Evolutionary conservation across 176 grass and related monocot species (phyloP).

Genomic region (Areca catechu): DNA sequence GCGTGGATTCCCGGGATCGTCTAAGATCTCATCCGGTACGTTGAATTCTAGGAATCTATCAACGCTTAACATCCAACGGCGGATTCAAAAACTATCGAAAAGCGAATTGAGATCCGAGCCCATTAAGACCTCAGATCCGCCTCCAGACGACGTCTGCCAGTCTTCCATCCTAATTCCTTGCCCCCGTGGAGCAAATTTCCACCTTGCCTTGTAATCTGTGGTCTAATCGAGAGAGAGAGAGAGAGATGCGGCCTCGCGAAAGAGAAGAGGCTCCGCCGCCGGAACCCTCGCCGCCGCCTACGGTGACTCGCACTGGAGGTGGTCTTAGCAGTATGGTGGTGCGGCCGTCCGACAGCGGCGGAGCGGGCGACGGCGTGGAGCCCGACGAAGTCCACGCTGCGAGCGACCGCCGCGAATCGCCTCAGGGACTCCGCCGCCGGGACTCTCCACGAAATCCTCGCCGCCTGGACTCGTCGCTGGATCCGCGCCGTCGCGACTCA

Average conservation of each 20-base stretch:
- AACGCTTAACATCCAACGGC: too few species aligned
- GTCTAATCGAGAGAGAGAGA: neutral
- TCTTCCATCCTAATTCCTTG: too few species aligned
- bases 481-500: constrained; percentile 9
- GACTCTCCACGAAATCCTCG: constrained; percentile 16
- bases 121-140: too few species aligned
- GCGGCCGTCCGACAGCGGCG: constrained; percentile 19
- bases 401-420: constrained; percentile 17
- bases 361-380: constrained; percentile 9
- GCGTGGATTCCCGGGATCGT: too few species aligned
- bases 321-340: constrained; percentile 42
- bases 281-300: constrained; percentile 9
- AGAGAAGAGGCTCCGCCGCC: constrained; percentile 25
- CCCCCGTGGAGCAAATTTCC: too few species aligned
- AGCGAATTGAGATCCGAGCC: too few species aligned
- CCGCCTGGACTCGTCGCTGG: constrained; percentile 25
- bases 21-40: too few species aligned
- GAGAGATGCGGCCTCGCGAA: constrained; percentile 42
- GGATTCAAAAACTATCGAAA: too few species aligned
- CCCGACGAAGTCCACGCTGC: neutral
- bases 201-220: too few species aligned
- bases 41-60: too few species aligned
- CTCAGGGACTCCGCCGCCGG: constrained; percentile 16
- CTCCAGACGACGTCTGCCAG: too few species aligned
- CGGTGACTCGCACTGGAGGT: constrained; percentile 9